Evolutionary conservation across 1,139 yeast genomes (phyloP).

Genomic region (Meyerozyma carpophila): DNA sequence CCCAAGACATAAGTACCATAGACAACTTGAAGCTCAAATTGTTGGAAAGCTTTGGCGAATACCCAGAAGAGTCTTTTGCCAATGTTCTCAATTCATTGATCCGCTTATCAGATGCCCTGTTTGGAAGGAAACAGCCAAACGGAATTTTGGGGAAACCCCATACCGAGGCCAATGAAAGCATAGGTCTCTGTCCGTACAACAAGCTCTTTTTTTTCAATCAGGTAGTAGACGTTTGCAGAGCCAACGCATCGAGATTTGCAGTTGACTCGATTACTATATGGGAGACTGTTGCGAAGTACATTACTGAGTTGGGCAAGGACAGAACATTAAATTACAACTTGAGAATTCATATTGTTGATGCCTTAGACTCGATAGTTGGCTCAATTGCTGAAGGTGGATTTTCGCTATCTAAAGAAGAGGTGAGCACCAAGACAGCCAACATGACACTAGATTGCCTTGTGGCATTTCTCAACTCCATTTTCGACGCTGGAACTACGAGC

Average conservation of each 20-base stretch:
- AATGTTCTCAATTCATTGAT: conserved; percentile 43
- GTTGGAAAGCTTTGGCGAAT: conserved; percentile 54
- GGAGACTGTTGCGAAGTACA: conserved; percentile 38
- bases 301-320: conserved; percentile 28
- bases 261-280: conserved; percentile 38
- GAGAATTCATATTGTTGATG: conserved; percentile 42
- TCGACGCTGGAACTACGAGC: conserved; percentile 31
- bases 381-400: conserved; percentile 46
- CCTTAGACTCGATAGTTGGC: conserved; percentile 46
- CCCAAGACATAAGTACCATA: conserved; percentile 47
- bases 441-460: conserved; percentile 34
- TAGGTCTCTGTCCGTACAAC: conserved; percentile 35
- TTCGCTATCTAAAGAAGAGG: conserved; percentile 12
- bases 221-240: conserved; percentile 39
- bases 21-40: conserved; percentile 55
- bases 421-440: conserved; percentile 23
- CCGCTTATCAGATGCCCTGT: conserved; percentile 29
- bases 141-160: background rate
- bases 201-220: conserved; percentile 33
- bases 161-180: background rate
- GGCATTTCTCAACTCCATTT: conserved; percentile 25
- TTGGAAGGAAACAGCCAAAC: conserved; percentile 5
- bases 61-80: conserved; percentile 44
- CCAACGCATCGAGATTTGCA: conserved; percentile 48
- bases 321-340: conserved; percentile 38